Evolutionary conservation across 192 early-diverging fungal species (phyloP).

Genomic region (Blastocladiella britannica): DNA sequence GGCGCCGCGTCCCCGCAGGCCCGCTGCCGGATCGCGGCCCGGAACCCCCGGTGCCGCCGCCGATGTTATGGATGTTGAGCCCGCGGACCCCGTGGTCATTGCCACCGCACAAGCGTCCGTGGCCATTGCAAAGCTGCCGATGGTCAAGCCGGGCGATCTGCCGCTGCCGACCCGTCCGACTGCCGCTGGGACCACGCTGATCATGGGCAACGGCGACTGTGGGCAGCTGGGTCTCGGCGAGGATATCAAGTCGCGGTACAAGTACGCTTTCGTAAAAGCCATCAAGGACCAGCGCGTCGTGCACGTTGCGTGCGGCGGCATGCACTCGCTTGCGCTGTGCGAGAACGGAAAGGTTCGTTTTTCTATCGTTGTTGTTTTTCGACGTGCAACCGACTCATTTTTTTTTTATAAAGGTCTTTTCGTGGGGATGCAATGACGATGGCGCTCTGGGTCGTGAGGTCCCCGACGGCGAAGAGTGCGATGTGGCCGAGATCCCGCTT

Average conservation of each 20-base stretch:
- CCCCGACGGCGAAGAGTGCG: constrained; percentile 43
- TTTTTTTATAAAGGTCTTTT: constrained; percentile 35
- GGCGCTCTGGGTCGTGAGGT: constrained; percentile 49
- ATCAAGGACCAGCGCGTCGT: constrained; percentile 55
- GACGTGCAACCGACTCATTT: constrained; percentile 1
- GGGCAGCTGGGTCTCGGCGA: constrained; percentile 82
- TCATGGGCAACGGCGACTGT: constrained; percentile 73
- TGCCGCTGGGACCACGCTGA: constrained; percentile 42
- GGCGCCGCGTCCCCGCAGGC: too few species aligned
- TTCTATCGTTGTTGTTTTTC: not conserved
- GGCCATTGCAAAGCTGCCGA: too few species aligned
- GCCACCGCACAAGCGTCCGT: too few species aligned
- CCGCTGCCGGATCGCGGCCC: too few species aligned
- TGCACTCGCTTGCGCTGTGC: constrained; percentile 66
- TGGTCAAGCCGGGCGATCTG: too few species aligned
- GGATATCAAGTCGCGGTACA: constrained; percentile 56
- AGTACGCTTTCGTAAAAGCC: constrained; percentile 39
- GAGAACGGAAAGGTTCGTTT: constrained; percentile 43
- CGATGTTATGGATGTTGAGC: too few species aligned
- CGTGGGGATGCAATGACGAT: constrained; percentile 95
- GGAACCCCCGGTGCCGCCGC: too few species aligned
- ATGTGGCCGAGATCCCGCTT: constrained; percentile 42
- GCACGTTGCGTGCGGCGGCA: constrained; percentile 59
- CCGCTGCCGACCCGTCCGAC: constrained; percentile 6
- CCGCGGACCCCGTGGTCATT: too few species aligned